Conservation (phyloP, 169 alveolate species). For the Plasmodium inui region DNA sequence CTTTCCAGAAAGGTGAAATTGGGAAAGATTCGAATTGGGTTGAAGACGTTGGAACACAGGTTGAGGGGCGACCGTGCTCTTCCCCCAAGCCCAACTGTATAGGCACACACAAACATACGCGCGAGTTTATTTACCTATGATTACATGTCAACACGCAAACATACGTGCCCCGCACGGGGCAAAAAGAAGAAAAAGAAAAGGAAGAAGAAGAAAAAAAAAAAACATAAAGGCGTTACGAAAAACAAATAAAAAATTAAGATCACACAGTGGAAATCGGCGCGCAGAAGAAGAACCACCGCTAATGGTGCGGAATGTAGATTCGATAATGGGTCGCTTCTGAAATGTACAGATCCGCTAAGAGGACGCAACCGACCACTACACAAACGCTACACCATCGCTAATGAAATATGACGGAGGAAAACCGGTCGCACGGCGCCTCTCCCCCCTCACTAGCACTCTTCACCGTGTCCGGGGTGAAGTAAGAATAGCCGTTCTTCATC, state of each 20-base stretch:
- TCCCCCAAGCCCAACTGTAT: not conserved
- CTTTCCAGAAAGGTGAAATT: not conserved
- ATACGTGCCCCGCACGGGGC: not conserved
- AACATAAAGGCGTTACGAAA: not conserved
- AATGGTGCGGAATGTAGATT: not conserved
- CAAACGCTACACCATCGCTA: not conserved
- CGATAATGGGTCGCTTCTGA: not conserved
- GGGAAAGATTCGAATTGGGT: not conserved
- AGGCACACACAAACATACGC: not conserved
- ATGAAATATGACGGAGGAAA: constrained; percentile 23
- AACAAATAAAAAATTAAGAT: not conserved
- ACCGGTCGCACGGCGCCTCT: not conserved
- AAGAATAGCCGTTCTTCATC: constrained; percentile 22
- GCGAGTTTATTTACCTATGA: not conserved
- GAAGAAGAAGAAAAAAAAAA: not conserved
- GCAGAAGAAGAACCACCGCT: not conserved
- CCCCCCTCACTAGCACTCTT: constrained; percentile 6
- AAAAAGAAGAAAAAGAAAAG: not conserved
- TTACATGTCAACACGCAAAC: not conserved
- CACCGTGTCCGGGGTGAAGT: not conserved
- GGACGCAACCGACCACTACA: too few species aligned
- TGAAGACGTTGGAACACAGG: not conserved
- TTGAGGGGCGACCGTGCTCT: not conserved
- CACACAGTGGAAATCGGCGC: not conserved
- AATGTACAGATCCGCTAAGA: too few species aligned